A percentile compares a stretch with the other conserved stretches of the same genome.
phyloP scores from a whole-genome alignment of 1,139 yeast genomes.

The Blastobotrys capitulatus region DNA sequence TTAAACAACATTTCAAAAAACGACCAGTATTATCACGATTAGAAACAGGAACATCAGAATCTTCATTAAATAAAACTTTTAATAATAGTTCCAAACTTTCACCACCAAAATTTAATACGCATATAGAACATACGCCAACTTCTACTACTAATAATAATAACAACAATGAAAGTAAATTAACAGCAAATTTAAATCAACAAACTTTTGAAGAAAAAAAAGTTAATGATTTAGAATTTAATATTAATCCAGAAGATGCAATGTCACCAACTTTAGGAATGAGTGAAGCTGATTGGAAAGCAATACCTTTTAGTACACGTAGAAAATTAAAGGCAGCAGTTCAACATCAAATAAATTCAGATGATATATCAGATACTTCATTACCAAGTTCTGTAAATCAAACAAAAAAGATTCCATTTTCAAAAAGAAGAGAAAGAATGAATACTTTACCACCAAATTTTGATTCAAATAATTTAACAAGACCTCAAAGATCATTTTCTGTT shows the following conservation, averaged over 20 bases:
- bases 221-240: conserved; percentile 13
- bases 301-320: conserved; percentile 26
- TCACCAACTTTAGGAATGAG: conserved; percentile 24
- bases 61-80: neutral
- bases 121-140: neutral
- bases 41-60: neutral
- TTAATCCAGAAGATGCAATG: conserved; percentile 12
- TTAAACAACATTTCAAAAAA: neutral
- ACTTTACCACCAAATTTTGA: conserved; percentile 21
- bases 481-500: conserved; percentile 9
- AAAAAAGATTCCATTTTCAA: conserved; percentile 16
- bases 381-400: conserved; percentile 3
- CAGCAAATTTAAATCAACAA: neutral
- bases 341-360: conserved; percentile 8
- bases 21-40: neutral
- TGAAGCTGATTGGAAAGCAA: conserved; percentile 26
- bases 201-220: neutral
- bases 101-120: neutral
- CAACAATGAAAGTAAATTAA: neutral
- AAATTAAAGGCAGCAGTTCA: conserved; percentile 22
- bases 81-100: neutral
- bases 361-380: neutral
- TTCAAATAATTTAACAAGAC: conserved; percentile 12
- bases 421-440: conserved; percentile 20
- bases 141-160: neutral